phyloP scores from a whole-genome alignment of 2,329 filamentous ascomycete species.

The Cladosporium sphaerospermum region DNA sequence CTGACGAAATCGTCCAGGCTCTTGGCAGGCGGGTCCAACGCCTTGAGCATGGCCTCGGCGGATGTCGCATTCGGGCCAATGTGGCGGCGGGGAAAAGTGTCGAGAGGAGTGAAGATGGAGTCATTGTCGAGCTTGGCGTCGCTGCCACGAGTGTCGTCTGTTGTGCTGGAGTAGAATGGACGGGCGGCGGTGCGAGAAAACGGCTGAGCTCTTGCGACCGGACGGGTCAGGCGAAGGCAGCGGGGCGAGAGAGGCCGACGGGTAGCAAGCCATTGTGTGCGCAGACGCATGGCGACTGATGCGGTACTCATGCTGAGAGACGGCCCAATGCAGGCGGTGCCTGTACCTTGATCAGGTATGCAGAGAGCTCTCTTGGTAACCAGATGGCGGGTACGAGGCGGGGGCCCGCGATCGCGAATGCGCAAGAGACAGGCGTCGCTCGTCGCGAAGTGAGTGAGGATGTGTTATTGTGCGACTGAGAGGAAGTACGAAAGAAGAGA shows the following conservation, averaged over 20 bases:
- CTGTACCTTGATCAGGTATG: background rate
- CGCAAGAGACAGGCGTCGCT: background rate
- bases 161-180: slow-evolving; percentile 27
- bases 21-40: slow-evolving; percentile 65
- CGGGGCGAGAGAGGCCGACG: slow-evolving; percentile 25
- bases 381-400: background rate
- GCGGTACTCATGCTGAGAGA: slow-evolving; percentile 11
- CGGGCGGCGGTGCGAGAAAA: slow-evolving; percentile 12
- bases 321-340: slow-evolving; percentile 4
- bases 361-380: background rate
- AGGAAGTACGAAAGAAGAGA: background rate
- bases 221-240: slow-evolving; percentile 21
- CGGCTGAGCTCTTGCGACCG: slow-evolving; percentile 2
- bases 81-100: slow-evolving; percentile 73
- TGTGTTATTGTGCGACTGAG: background rate
- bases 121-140: slow-evolving; percentile 23
- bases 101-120: slow-evolving; percentile 42
- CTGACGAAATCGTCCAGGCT: slow-evolving; percentile 76
- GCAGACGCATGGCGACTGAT: slow-evolving; percentile 23
- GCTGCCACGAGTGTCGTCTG: slow-evolving; percentile 18
- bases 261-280: slow-evolving; percentile 30
- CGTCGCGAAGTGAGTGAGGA: background rate
- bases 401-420: background rate
- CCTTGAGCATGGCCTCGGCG: slow-evolving; percentile 70
- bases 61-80: slow-evolving; percentile 73